These are phyloP conservation scores for Phytopythium montanum DNA, from an alignment of 352 stramenopile genomes.

Conservation along the genomic window DNA sequence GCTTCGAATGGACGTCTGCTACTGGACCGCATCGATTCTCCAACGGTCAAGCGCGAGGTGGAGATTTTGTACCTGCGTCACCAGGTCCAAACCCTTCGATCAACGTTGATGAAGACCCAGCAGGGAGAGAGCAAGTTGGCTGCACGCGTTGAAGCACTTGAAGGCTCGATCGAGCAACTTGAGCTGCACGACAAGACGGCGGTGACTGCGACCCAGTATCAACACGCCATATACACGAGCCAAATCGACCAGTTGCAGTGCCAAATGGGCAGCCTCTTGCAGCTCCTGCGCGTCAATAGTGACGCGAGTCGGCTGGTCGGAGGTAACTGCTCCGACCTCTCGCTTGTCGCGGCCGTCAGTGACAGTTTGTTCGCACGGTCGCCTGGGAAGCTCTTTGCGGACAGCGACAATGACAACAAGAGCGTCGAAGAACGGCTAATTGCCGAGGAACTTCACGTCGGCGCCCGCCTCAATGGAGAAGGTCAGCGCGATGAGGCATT, in stretches of 20 bases:
- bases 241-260: conserved; percentile 60
- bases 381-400: not conserved
- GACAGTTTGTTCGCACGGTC: not conserved
- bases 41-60: conserved; percentile 43
- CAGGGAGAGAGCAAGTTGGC: not conserved
- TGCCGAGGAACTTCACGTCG: not conserved
- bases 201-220: conserved; percentile 10
- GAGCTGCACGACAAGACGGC: conserved; percentile 5
- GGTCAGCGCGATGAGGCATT: not conserved
- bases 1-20: conserved; percentile 13
- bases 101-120: not conserved
- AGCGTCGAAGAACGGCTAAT: not conserved
- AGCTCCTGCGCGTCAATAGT: conserved; percentile 24
- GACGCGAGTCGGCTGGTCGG: not conserved
- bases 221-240: conserved; percentile 1
- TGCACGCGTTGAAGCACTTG: not conserved
- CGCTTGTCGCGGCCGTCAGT: conserved; percentile 6
- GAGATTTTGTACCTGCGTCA: conserved; percentile 53
- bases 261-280: conserved; percentile 53
- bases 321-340: not conserved
- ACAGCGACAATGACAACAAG: not conserved
- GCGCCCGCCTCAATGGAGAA: not conserved
- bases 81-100: conserved; percentile 16
- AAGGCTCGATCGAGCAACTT: not conserved
- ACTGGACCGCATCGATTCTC: conserved; percentile 46